Evolutionary conservation across 78 protist species (phyloP).

Genomic region (Dictyostelium capitatum): DNA sequence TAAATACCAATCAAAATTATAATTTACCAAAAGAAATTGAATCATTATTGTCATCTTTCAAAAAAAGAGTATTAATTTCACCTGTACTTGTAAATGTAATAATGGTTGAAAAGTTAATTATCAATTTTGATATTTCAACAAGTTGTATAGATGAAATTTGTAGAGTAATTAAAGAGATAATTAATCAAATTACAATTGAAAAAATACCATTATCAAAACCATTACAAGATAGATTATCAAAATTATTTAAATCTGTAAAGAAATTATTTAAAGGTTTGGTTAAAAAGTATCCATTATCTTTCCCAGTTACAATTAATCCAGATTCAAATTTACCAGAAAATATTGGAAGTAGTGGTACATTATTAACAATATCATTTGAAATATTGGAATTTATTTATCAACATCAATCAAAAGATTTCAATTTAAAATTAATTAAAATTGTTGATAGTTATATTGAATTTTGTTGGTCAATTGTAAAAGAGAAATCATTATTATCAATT

Average conservation of each 20-base stretch:
- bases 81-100: not conserved
- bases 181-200: not conserved
- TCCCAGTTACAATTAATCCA: slow-evolving; percentile 36
- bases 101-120: not conserved
- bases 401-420: not conserved
- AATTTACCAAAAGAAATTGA: slow-evolving; percentile 8
- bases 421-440: not conserved
- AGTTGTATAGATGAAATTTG: not conserved
- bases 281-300: slow-evolving; percentile 23
- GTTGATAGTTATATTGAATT: slow-evolving; percentile 18
- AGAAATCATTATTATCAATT: slow-evolving; percentile 19
- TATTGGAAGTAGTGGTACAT: slow-evolving; percentile 21
- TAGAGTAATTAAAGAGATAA: not conserved
- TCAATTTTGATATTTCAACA: not conserved
- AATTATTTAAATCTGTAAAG: not conserved
- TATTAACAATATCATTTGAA: slow-evolving; percentile 15
- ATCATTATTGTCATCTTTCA: not conserved
- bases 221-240: not conserved
- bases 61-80: not conserved
- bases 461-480: slow-evolving; percentile 30
- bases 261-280: not conserved
- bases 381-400: slow-evolving; percentile 2
- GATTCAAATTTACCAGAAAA: not conserved
- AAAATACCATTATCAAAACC: not conserved
- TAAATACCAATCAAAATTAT: not conserved